A percentile compares a stretch with the other conserved stretches of the same genome.
These are phyloP conservation scores for Neofusicoccum kwambonambiense DNA, from an alignment of 2,329 filamentous ascomycete species.

Conservation along the genomic window DNA sequence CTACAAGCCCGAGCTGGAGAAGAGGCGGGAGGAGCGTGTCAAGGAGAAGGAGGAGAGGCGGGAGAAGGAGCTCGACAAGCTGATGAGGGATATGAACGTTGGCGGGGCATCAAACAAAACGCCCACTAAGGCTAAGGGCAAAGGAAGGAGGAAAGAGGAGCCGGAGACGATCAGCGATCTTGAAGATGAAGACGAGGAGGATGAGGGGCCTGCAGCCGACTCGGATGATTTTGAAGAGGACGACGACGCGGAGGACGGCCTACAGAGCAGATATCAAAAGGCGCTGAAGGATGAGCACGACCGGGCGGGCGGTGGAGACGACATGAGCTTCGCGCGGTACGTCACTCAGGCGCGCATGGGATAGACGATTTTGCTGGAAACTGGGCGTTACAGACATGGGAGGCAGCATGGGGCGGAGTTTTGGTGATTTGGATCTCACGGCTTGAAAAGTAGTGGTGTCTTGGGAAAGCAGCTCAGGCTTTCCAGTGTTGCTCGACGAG, in stretches of 20 bases:
- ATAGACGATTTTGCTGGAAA: neutral
- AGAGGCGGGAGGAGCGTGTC: constrained; percentile 71
- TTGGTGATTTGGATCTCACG: neutral
- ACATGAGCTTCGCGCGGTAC: constrained; percentile 54
- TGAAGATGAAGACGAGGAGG: constrained; percentile 52
- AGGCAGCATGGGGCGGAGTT: constrained; percentile 13
- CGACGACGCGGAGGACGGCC: constrained; percentile 58
- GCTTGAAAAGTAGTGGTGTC: neutral
- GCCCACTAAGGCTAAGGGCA: constrained; percentile 29
- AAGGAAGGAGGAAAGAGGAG: constrained; percentile 41
- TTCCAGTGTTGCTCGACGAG: neutral
- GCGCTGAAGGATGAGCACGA: constrained; percentile 60
- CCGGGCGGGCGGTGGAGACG: constrained; percentile 41
- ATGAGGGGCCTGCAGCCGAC: constrained; percentile 47
- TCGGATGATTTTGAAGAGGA: constrained; percentile 58
- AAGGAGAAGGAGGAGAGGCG: constrained; percentile 68
- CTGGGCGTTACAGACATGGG: constrained; percentile 1
- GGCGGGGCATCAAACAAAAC: constrained; percentile 28
- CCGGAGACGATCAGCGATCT: constrained; percentile 52
- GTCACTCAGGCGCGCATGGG: constrained; percentile 34
- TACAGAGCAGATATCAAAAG: constrained; percentile 74
- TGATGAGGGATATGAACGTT: constrained; percentile 91
- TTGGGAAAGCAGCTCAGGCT: neutral
- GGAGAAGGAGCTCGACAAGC: constrained; percentile 80
- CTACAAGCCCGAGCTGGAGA: constrained; percentile 89